Percentiles rank a stretch among this genome's conserved stretches.
phyloP scores from a whole-genome alignment of 768 basidiomycete genomes.

The Pleurotus djamor region DNA sequence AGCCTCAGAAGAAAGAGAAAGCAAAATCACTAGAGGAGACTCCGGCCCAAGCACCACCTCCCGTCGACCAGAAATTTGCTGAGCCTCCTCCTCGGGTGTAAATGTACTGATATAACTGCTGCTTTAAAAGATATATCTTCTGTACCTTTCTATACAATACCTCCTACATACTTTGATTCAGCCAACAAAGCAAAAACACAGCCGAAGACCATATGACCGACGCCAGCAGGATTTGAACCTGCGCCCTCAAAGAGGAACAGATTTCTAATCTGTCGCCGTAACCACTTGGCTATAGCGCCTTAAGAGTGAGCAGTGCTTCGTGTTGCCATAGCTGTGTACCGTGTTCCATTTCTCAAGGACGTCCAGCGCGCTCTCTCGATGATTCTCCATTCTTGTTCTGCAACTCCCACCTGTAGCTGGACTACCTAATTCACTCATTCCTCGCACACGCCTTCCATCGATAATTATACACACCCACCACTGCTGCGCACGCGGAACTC shows the following conservation, averaged over 20 bases:
- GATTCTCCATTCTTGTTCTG: not conserved
- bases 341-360: not conserved
- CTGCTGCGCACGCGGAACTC: conserved; percentile 3
- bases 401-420: not conserved
- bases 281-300: conserved; percentile 78
- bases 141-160: no score
- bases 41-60: not conserved
- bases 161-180: no score
- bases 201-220: no score
- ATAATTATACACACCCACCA: not conserved
- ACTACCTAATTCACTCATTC: not conserved
- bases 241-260: conserved; percentile 70
- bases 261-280: conserved; percentile 79
- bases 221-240: conserved; percentile 70
- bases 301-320: no score
- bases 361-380: no score
- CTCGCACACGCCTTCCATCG: not conserved
- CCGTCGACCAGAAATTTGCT: not conserved
- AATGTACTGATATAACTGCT: no score
- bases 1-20: not conserved
- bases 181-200: no score
- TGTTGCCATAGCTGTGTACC: not conserved
- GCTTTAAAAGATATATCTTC: no score
- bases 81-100: not conserved
- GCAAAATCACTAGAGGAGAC: not conserved